Conservation (phyloP, 805 yeast species). For the Wickerhamiella parazyma region DNA sequence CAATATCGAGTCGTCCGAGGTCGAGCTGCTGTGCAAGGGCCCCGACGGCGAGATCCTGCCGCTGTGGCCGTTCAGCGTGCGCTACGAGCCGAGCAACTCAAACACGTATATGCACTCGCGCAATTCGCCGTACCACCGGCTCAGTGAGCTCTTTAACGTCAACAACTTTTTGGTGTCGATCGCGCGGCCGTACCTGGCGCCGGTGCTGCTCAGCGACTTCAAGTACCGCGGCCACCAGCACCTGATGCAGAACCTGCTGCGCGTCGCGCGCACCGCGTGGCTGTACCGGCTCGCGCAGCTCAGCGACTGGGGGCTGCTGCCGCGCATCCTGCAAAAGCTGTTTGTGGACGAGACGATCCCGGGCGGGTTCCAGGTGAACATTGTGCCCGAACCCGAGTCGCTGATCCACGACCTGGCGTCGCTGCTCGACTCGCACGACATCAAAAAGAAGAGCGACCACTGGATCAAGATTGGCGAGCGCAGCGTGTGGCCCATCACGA, state of each 20-base stretch:
- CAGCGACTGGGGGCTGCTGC: slow-evolving; percentile 63
- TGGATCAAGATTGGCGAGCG: slow-evolving; percentile 87
- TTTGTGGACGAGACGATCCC: slow-evolving; percentile 84
- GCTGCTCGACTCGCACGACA: slow-evolving; percentile 62
- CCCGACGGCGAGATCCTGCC: slow-evolving; percentile 33
- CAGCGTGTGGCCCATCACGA: slow-evolving; percentile 84
- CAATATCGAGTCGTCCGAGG: slow-evolving; percentile 33
- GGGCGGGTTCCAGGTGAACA: slow-evolving; percentile 69
- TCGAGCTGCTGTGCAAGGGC: slow-evolving; percentile 44
- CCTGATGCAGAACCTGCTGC: slow-evolving; percentile 33
- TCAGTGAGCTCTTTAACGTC: slow-evolving; percentile 87
- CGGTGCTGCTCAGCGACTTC: slow-evolving; percentile 69
- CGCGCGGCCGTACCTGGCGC: slow-evolving; percentile 90
- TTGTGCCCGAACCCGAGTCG: slow-evolving; percentile 74
- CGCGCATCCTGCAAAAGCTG: slow-evolving; percentile 55
- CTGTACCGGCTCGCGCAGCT: slow-evolving; percentile 73
- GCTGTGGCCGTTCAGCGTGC: slow-evolving; percentile 18
- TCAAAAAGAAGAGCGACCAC: slow-evolving; percentile 61
- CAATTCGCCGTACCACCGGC: slow-evolving; percentile 67
- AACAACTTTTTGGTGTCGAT: slow-evolving; percentile 84
- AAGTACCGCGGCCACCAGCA: slow-evolving; percentile 41
- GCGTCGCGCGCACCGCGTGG: slow-evolving; percentile 58
- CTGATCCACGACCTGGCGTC: slow-evolving; percentile 57
- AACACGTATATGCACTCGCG: slow-evolving; percentile 28
- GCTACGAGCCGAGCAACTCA: slow-evolving; percentile 31